phyloP scores from a whole-genome alignment of 768 basidiomycete species.

The Mycena crocata region DNA sequence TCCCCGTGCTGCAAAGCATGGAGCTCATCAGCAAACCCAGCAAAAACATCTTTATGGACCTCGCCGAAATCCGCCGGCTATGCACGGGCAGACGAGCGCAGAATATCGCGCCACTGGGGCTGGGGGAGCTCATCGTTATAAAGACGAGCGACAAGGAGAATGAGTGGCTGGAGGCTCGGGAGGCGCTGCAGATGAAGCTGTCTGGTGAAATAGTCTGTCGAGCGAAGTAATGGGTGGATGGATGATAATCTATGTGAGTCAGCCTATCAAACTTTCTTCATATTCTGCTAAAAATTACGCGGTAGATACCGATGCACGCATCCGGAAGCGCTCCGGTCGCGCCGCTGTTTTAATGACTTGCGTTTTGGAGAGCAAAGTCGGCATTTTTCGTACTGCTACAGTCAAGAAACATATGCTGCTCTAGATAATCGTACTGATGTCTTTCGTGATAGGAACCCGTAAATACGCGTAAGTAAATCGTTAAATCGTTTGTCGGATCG shows the following conservation, averaged over 20 bases:
- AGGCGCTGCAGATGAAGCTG: constrained; percentile 83
- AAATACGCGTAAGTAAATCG: constrained; percentile 23
- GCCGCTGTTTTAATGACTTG: background rate
- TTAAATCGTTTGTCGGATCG: constrained; percentile 12
- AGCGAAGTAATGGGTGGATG: constrained; percentile 55
- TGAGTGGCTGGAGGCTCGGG: constrained; percentile 93
- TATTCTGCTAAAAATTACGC: background rate
- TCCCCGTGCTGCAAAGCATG: constrained; percentile 85
- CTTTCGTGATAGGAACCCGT: constrained; percentile 6
- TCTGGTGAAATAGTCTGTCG: constrained; percentile 91
- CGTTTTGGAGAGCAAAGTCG: background rate
- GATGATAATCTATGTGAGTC: constrained; percentile 23
- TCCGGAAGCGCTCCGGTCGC: constrained; percentile 31
- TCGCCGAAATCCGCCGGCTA: constrained; percentile 78
- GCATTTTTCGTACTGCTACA: constrained; percentile 1
- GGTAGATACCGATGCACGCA: constrained; percentile 6
- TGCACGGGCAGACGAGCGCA: constrained; percentile 87
- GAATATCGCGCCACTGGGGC: constrained; percentile 83
- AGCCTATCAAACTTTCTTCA: background rate
- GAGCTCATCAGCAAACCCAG: constrained; percentile 87
- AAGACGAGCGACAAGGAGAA: constrained; percentile 76
- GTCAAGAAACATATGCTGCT: background rate
- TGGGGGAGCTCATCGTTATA: constrained; percentile 95
- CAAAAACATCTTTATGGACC: constrained; percentile 80
- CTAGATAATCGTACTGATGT: background rate